Conservation (phyloP, 2,329 filamentous ascomycete genomes). For the Pseudogymnoascus sp. region DNA sequence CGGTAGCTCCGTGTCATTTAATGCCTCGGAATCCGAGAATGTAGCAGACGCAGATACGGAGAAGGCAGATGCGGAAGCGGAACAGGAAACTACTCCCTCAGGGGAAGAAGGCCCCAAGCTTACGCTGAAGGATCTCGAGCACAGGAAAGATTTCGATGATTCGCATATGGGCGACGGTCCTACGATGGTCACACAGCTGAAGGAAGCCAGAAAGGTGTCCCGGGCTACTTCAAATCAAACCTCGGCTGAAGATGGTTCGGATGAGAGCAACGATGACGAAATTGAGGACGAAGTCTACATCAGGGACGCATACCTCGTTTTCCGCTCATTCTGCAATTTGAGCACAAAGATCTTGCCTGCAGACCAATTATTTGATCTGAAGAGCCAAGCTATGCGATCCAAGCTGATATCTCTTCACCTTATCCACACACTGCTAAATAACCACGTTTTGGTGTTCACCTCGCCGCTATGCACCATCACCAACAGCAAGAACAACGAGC, state of each 20-base stretch:
- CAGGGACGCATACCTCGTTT: constrained; percentile 93
- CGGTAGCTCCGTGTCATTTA: constrained; percentile 26
- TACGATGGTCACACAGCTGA: constrained; percentile 59
- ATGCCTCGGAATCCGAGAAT: constrained; percentile 23
- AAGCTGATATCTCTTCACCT: constrained; percentile 93
- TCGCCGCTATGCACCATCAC: constrained; percentile 88
- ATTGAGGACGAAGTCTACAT: constrained; percentile 93
- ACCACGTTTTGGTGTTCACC: constrained; percentile 83
- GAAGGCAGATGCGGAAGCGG: constrained; percentile 17
- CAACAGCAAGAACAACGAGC: constrained; percentile 80
- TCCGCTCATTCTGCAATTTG: constrained; percentile 94
- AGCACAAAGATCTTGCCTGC: constrained; percentile 85
- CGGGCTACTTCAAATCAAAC: constrained; percentile 48
- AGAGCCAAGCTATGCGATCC: constrained; percentile 92
- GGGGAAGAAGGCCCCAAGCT: constrained; percentile 45
- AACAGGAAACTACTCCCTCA: constrained; percentile 16
- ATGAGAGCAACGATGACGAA: constrained; percentile 55
- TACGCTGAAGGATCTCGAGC: constrained; percentile 59
- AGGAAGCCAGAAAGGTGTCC: constrained; percentile 35
- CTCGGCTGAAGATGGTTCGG: constrained; percentile 45
- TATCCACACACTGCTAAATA: constrained; percentile 91
- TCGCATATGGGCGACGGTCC: constrained; percentile 59
- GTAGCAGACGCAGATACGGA: constrained; percentile 20
- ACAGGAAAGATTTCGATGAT: constrained; percentile 59
- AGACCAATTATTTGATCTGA: constrained; percentile 87